Evolutionary conservation across 2,329 filamentous ascomycete genomes (phyloP).

Genomic region (Colletotrichum sidae): DNA sequence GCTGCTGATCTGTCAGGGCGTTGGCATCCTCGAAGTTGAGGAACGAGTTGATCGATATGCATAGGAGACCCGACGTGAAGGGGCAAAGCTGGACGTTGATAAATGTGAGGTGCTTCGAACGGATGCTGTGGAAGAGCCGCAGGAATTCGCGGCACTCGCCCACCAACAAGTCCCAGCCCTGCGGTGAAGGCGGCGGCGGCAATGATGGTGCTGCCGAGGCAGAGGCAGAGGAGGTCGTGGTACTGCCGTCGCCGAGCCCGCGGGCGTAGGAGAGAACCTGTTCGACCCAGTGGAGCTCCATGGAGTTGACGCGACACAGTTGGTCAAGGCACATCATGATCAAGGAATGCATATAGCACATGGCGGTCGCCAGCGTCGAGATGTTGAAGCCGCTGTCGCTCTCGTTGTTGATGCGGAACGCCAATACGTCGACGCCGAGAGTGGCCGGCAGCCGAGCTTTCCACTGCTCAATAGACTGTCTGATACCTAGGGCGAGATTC

Average conservation of each 20-base stretch:
- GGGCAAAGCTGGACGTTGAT: slow-evolving; percentile 4
- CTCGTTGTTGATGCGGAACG: neutral
- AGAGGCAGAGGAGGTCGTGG: neutral
- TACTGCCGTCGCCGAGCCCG: neutral
- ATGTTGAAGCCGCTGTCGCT: neutral
- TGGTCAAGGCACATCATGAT: neutral
- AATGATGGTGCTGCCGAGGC: neutral
- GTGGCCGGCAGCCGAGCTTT: neutral
- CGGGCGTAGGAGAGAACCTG: neutral
- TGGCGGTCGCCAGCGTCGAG: neutral
- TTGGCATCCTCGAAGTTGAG: neutral
- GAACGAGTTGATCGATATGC: neutral
- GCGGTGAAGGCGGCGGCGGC: neutral
- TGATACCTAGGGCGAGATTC: neutral
- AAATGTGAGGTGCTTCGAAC: neutral
- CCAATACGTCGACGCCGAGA: neutral
- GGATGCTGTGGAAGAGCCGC: slow-evolving; percentile 5
- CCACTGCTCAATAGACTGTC: neutral
- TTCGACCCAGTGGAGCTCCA: slow-evolving; percentile 8
- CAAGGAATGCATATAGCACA: slow-evolving; percentile 3
- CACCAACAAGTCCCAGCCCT: neutral
- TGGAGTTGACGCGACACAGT: slow-evolving; percentile 7
- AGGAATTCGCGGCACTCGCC: neutral
- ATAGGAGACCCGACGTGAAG: slow-evolving; percentile 2
- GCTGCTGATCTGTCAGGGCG: neutral